Evolutionary conservation across 192 early-diverging fungal species (phyloP), one percentile per base, ranked within the genome.

Genomic region (Phlyctochytrium bullatum): DNA sequence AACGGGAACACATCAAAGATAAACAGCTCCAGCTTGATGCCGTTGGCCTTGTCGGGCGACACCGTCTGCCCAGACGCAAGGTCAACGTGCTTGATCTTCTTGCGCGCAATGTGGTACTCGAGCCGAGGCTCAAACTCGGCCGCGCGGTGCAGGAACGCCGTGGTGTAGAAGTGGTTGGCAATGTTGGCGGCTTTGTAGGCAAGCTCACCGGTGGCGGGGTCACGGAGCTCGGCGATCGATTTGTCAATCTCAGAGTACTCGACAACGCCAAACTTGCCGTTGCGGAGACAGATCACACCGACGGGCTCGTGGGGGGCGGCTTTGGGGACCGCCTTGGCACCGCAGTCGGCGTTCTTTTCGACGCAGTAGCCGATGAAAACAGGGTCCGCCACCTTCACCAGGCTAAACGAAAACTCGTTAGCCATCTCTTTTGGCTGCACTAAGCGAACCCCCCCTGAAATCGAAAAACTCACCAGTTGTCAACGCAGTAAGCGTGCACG

Each of bases 1-100:
- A 88, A 94, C 28, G 97, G 95, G 77, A 99, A 94, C 12, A 99
- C 95, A 76, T 99, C 97, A 89, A 99, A 99, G 50, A 99, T 95
- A 79, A 99, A 99, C 70, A 94, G 85, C 82, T 99, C 97, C 16
- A 99, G 86, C 80, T 99, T 99, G 87, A 99, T 95, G 53, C 95
- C 97, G 69, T 96, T 98, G 75, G 88, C 87, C 66, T 87, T 86
- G 47, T 78, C 84, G 25, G 97, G 97, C 0, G 75, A 67, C 50
- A 91, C 69, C 29, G 75, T 62, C 65, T 87, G 83, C 50, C 94
- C 95, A 4, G 90, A 84, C 33, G 79, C 76, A n/a, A 87, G 60
- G 66, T 97, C 91, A 28, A 93, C 74, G 73, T 89, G 85, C 80
- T 92, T 93, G 82, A 99, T 97, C 88, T 99, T 99, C 85, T 99